These are phyloP conservation scores for Epithele typhae DNA, from an alignment of 768 basidiomycete genomes.

Conservation along the genomic window DNA sequence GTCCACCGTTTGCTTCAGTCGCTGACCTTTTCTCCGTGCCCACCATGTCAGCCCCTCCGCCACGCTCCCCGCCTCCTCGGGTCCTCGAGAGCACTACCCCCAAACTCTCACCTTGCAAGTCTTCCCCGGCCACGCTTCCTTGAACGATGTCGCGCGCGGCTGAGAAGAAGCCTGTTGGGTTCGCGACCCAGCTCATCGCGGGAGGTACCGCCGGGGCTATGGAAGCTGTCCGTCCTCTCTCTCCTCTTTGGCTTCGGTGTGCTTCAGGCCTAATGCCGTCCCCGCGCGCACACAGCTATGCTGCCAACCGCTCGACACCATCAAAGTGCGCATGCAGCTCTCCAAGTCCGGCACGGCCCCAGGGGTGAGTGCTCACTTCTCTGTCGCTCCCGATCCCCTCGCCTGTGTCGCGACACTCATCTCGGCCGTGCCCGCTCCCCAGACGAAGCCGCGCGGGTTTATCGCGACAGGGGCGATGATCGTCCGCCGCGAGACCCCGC, in stretches of 20 bases:
- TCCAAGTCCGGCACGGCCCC: conserved; percentile 70
- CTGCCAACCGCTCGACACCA: conserved; percentile 96
- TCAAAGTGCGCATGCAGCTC: conserved; percentile 99
- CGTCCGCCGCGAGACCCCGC: conserved; percentile 83
- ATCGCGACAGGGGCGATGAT: conserved; percentile 88
- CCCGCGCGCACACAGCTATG: conserved; percentile 16
- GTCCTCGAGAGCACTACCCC: too few species aligned
- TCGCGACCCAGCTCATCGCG: conserved; percentile 88
- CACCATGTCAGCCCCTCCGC: too few species aligned
- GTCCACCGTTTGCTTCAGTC: too few species aligned
- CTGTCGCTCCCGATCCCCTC: background rate
- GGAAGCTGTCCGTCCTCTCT: conserved; percentile 65
- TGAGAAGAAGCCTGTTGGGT: conserved; percentile 75
- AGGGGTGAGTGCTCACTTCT: conserved; percentile 58
- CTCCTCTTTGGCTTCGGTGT: too few species aligned
- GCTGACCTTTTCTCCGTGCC: background rate
- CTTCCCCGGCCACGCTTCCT: too few species aligned
- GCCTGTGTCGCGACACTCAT: too few species aligned
- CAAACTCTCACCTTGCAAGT: too few species aligned
- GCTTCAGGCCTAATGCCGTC: too few species aligned
- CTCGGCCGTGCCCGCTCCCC: background rate
- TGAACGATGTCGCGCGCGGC: conserved; percentile 15
- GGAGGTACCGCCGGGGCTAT: conserved; percentile 93
- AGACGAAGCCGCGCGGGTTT: conserved; percentile 93
- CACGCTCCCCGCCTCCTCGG: too few species aligned